A percentile compares a stretch with the other conserved stretches of the same genome.
phyloP scores from a whole-genome alignment of 768 basidiomycete species.

The Mycena filopes region DNA sequence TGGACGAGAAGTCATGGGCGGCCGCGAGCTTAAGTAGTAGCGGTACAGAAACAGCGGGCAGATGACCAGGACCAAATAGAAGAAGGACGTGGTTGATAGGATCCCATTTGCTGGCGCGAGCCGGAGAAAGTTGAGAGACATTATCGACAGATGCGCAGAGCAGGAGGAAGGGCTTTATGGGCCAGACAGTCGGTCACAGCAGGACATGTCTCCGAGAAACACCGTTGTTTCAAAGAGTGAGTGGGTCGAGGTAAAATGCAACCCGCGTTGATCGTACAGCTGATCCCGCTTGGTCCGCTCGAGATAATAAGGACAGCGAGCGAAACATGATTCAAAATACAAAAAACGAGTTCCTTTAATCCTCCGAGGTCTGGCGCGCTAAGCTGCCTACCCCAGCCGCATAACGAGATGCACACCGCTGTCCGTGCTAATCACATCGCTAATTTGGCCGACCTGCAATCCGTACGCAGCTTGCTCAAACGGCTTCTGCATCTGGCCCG shows the following conservation, averaged over 20 bases:
- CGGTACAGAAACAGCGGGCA: conserved; percentile 17
- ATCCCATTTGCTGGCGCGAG: neutral
- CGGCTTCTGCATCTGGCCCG: conserved; percentile 95
- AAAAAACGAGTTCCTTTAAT: conserved; percentile 5
- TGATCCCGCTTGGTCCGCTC: neutral
- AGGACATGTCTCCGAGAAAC: no score
- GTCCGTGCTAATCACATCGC: conserved; percentile 86
- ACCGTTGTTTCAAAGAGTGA: neutral
- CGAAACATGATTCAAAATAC: neutral
- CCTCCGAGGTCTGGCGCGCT: neutral
- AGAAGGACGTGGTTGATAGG: neutral
- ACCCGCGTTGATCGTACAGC: conserved; percentile 1
- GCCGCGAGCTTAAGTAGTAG: conserved; percentile 13
- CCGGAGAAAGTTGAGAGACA: no score
- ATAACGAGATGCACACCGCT: conserved; percentile 96
- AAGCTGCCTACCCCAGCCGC: conserved; percentile 70
- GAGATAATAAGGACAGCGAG: neutral
- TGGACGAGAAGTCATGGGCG: neutral
- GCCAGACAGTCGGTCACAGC: neutral
- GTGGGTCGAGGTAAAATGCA: neutral
- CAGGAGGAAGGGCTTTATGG: neutral
- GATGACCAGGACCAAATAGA: conserved; percentile 10
- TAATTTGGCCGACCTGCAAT: conserved; percentile 79
- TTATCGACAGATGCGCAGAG: no score
- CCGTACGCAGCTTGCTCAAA: conserved; percentile 91